These are phyloP conservation scores for Lagenidium giganteum DNA, from an alignment of 352 stramenopile genomes.

Conservation along the genomic window DNA sequence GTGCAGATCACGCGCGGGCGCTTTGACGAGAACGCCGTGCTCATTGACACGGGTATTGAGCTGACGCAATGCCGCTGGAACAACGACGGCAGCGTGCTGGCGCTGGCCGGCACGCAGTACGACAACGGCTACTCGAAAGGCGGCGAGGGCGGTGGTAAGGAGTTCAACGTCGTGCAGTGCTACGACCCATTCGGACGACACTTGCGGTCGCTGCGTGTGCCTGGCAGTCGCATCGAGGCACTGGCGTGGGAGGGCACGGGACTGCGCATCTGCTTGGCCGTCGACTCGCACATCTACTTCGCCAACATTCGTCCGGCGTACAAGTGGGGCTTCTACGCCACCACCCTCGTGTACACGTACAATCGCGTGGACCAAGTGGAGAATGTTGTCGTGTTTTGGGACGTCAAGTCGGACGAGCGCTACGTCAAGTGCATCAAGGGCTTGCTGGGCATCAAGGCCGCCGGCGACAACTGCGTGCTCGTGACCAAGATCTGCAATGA, in stretches of 20 bases:
- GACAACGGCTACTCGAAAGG: constrained; percentile 19
- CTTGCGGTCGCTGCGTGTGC: constrained; percentile 85
- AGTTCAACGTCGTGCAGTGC: constrained; percentile 89
- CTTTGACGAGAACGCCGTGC: constrained; percentile 79
- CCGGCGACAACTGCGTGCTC: constrained; percentile 84
- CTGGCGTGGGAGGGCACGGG: constrained; percentile 91
- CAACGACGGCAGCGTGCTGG: constrained; percentile 88
- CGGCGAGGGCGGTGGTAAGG: constrained; percentile 32
- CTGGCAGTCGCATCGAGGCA: constrained; percentile 79
- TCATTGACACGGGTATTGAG: constrained; percentile 91
- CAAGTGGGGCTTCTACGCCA: constrained; percentile 87
- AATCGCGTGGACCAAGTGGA: constrained; percentile 84
- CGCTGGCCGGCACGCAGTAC: constrained; percentile 69
- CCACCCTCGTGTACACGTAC: constrained; percentile 91
- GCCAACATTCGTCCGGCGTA: constrained; percentile 92
- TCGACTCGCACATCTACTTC: constrained; percentile 95
- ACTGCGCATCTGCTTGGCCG: constrained; percentile 88
- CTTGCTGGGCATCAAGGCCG: constrained; percentile 69
- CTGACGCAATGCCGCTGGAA: constrained; percentile 87
- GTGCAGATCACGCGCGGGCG: constrained; percentile 89
- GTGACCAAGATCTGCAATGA: constrained; percentile 83
- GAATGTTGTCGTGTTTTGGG: constrained; percentile 90
- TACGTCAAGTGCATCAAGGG: constrained; percentile 86
- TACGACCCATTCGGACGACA: constrained; percentile 87
- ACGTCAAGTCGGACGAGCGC: constrained; percentile 83